Percentiles rank a stretch among this genome's conserved stretches.
These are phyloP conservation scores for Eremothecium sinecaudum DNA, from an alignment of 1,139 yeast species.

Conservation along the genomic window DNA sequence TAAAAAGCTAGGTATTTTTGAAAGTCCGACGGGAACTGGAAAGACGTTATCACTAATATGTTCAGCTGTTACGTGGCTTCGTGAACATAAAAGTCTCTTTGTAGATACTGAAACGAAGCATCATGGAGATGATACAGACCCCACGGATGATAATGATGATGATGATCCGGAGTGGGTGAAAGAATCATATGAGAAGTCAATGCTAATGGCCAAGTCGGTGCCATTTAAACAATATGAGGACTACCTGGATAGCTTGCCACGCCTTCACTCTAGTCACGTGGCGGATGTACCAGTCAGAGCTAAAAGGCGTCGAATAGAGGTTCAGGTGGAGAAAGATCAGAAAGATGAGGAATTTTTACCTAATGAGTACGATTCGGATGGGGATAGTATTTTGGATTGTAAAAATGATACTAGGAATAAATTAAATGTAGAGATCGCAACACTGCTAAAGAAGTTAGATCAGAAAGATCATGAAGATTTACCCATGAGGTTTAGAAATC, in stretches of 20 bases:
- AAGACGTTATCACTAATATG: slow-evolving; percentile 84
- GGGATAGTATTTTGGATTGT: slow-evolving; percentile 15
- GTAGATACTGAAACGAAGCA: background rate
- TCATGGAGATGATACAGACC: slow-evolving; percentile 9
- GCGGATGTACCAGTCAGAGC: slow-evolving; percentile 15
- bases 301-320: slow-evolving; percentile 10
- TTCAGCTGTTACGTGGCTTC: slow-evolving; percentile 76
- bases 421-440: slow-evolving; percentile 39
- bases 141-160: slow-evolving; percentile 12
- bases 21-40: slow-evolving; percentile 94
- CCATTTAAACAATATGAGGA: slow-evolving; percentile 34
- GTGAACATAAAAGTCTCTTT: slow-evolving; percentile 41
- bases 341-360: slow-evolving; percentile 14
- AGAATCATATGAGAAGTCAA: slow-evolving; percentile 34
- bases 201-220: slow-evolving; percentile 29
- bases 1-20: slow-evolving; percentile 72
- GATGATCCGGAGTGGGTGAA: slow-evolving; percentile 58
- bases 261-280: slow-evolving; percentile 13
- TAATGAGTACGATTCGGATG: slow-evolving; percentile 31
- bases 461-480: slow-evolving; percentile 15
- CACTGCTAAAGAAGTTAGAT: slow-evolving; percentile 36
- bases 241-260: slow-evolving; percentile 25
- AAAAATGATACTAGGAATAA: slow-evolving; percentile 25
- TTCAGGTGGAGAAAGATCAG: slow-evolving; percentile 6
- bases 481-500: slow-evolving; percentile 29